phyloP scores from a whole-genome alignment of 2,329 filamentous ascomycete genomes.

The Fusarium circinatum region DNA sequence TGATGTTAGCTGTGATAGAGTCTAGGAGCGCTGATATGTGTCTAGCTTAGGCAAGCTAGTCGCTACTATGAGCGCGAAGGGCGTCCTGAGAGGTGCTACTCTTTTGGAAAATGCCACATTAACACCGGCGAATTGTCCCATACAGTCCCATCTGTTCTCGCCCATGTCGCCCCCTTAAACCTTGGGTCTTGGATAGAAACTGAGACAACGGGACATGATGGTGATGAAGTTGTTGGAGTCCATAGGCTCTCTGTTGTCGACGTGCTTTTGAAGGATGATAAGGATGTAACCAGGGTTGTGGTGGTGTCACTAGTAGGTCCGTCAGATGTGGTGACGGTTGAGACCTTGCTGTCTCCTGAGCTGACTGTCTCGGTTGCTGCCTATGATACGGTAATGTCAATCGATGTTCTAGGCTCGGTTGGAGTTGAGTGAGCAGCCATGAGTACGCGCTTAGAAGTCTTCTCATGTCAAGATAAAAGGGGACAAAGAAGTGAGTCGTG shows the following conservation, averaged over 20 bases:
- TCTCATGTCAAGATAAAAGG: background rate
- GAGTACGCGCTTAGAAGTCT: background rate
- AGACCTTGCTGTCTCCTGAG: background rate
- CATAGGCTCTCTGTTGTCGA: background rate
- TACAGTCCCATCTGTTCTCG: background rate
- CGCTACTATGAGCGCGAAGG: background rate
- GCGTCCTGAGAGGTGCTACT: background rate
- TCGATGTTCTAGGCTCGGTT: background rate
- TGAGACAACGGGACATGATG: background rate
- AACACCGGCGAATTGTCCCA: background rate
- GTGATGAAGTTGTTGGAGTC: background rate
- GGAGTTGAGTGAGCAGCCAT: background rate
- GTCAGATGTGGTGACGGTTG: background rate
- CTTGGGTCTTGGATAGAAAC: background rate
- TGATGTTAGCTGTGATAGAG: background rate
- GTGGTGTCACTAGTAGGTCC: background rate
- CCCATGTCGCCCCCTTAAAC: constrained; percentile 1
- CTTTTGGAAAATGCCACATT: background rate
- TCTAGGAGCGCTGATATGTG: background rate
- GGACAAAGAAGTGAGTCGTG: background rate
- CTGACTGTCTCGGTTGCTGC: background rate
- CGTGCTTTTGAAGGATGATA: background rate
- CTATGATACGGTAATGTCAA: background rate
- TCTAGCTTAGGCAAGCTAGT: background rate
- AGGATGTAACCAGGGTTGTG: background rate